Percentiles rank a stretch among this genome's conserved stretches.
These are phyloP conservation scores for Lachancea lanzarotensis DNA, from an alignment of 805 yeast genomes.

Conservation along the genomic window DNA sequence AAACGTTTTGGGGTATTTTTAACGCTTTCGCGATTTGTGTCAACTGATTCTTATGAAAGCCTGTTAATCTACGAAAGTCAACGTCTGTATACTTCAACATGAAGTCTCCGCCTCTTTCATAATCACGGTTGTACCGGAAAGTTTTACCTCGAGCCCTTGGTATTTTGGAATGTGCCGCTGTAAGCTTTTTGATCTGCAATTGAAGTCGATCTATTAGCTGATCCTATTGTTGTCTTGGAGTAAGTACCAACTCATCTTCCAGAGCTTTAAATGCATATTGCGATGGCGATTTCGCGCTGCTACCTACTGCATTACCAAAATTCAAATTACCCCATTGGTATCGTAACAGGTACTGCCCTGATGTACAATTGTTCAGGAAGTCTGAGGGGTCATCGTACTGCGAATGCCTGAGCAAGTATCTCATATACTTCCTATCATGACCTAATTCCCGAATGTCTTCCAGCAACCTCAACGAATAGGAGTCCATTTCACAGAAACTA, in stretches of 20 bases:
- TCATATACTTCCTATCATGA: background rate
- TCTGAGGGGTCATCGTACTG: background rate
- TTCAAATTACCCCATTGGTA: background rate
- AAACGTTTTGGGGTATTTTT: background rate
- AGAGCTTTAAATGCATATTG: background rate
- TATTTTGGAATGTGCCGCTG: background rate
- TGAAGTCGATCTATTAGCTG: background rate
- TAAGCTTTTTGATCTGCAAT: background rate
- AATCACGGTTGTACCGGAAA: background rate
- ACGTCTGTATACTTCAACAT: background rate
- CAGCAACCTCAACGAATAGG: background rate
- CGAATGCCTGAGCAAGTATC: background rate
- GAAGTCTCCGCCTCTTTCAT: slow-evolving; percentile 1
- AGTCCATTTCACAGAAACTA: background rate
- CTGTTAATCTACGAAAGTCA: background rate
- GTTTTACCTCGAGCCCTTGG: slow-evolving; percentile 1
- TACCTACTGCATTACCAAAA: background rate
- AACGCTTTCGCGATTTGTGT: background rate
- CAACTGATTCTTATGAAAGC: slow-evolving; percentile 1
- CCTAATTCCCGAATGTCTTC: background rate
- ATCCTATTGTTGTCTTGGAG: background rate
- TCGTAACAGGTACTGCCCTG: background rate
- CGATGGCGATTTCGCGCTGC: background rate
- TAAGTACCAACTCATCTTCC: background rate
- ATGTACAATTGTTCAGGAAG: background rate